Evolutionary conservation across 768 basidiomycete species (phyloP).

Genomic region (Calvatia gigantea): DNA sequence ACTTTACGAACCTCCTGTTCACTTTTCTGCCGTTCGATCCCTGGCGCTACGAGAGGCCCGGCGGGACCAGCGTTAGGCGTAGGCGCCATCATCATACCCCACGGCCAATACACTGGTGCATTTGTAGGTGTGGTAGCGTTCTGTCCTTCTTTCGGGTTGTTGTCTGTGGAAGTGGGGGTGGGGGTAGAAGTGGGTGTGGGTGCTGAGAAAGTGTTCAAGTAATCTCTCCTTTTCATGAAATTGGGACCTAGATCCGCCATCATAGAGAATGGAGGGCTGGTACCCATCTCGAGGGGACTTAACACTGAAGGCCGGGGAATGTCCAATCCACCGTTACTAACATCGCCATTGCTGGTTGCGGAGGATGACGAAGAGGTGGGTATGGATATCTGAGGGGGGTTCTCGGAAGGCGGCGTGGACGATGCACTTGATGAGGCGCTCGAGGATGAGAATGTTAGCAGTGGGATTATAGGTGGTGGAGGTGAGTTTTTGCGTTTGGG

Average conservation of each 20-base stretch:
- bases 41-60: too few species aligned
- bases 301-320: conserved; percentile 7
- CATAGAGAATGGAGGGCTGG: conserved; percentile 29
- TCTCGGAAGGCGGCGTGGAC: not conserved
- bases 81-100: conserved; percentile 15
- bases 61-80: too few species aligned
- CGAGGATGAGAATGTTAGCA: not conserved
- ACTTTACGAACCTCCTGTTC: conserved; percentile 8
- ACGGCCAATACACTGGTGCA: conserved; percentile 18
- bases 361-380: too few species aligned
- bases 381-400: not conserved
- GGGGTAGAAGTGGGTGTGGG: not conserved
- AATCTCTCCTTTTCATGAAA: not conserved
- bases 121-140: not conserved
- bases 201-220: not conserved
- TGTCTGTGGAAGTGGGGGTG: not conserved
- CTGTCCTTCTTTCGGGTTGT: not conserved
- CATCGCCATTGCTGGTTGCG: too few species aligned
- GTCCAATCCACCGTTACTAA: conserved; percentile 12
- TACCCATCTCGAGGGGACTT: conserved; percentile 20
- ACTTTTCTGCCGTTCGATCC: not conserved
- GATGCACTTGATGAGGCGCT: not conserved
- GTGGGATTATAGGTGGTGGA: not conserved
- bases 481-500: not conserved
- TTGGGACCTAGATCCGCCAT: conserved; percentile 15